Evolutionary conservation across 1,139 yeast species (phyloP).

Genomic region (Yamadazyma dendronema): DNA sequence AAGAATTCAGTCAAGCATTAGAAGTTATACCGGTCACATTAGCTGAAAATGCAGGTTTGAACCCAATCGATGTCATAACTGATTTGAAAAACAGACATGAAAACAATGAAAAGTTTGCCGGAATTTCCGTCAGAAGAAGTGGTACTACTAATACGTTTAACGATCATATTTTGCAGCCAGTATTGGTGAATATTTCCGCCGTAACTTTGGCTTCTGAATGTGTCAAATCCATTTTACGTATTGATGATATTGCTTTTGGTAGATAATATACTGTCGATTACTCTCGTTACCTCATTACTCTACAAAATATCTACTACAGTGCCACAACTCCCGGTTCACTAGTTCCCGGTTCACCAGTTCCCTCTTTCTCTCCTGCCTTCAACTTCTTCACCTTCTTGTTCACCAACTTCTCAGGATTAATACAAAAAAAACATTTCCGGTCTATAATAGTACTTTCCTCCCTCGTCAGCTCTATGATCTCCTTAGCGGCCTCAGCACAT

Average conservation of each 20-base stretch:
- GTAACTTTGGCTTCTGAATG: constrained; percentile 93
- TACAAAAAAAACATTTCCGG: constrained; percentile 59
- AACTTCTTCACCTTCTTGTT: constrained; percentile 37
- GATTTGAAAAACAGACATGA: constrained; percentile 92
- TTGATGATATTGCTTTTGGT: constrained; percentile 83
- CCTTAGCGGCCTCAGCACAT: constrained; percentile 49
- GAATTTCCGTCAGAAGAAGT: constrained; percentile 90
- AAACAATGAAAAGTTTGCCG: constrained; percentile 89
- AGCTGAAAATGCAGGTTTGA: constrained; percentile 97
- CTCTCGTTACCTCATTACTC: not conserved
- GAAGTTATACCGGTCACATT: constrained; percentile 96
- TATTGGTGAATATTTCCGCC: constrained; percentile 90
- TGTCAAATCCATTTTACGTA: constrained; percentile 91
- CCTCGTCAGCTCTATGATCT: constrained; percentile 44
- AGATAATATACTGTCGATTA: constrained; percentile 19
- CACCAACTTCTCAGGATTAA: constrained; percentile 55
- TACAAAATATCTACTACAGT: not conserved
- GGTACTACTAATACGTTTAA: constrained; percentile 89
- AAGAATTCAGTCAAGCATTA: constrained; percentile 92
- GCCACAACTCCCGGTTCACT: no score
- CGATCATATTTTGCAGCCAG: constrained; percentile 96
- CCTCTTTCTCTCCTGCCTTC: no score
- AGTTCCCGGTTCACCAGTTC: no score
- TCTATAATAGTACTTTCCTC: constrained; percentile 65
- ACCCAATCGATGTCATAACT: constrained; percentile 91